These are phyloP conservation scores for Triglochin maritima DNA, from an alignment of 106 monocot species.

Conservation along the genomic window DNA sequence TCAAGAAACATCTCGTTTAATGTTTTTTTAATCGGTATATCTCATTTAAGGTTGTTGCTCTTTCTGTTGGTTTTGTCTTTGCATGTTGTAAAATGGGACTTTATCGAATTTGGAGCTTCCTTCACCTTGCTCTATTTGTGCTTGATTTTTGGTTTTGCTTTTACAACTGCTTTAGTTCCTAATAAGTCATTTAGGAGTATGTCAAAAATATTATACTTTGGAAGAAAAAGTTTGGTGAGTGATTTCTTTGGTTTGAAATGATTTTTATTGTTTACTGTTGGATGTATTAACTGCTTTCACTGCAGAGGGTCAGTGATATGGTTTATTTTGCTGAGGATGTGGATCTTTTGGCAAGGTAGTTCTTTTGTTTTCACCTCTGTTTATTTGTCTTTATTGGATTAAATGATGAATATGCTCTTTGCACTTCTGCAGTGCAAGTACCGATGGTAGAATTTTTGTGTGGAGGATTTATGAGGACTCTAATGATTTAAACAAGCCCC, in stretches of 20 bases:
- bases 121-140: too few relatives aligned
- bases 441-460: conserved; percentile 80
- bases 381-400: background rate
- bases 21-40: too few relatives aligned
- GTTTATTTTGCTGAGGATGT: conserved; percentile 99
- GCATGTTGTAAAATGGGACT: too few relatives aligned
- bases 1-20: too few relatives aligned
- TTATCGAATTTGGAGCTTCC: too few relatives aligned
- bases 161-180: too few relatives aligned
- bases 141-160: too few relatives aligned
- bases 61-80: too few relatives aligned
- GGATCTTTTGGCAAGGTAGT: conserved; percentile 76
- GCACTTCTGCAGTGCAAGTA: conserved; percentile 67
- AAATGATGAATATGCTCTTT: background rate
- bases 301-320: conserved; percentile 91
- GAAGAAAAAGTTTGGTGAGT: background rate
- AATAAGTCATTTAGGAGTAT: too few relatives aligned
- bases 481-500: conserved; percentile 68
- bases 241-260: too few relatives aligned
- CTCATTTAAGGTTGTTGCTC: too few relatives aligned
- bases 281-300: background rate
- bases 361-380: conserved; percentile 2
- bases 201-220: background rate
- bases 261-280: too few relatives aligned
- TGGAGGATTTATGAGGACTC: conserved; percentile 97